Evolutionary conservation across 2,329 filamentous ascomycete genomes (phyloP), one percentile per base, ranked within the genome.

Genomic region (Aspergillus fumigatus): DNA sequence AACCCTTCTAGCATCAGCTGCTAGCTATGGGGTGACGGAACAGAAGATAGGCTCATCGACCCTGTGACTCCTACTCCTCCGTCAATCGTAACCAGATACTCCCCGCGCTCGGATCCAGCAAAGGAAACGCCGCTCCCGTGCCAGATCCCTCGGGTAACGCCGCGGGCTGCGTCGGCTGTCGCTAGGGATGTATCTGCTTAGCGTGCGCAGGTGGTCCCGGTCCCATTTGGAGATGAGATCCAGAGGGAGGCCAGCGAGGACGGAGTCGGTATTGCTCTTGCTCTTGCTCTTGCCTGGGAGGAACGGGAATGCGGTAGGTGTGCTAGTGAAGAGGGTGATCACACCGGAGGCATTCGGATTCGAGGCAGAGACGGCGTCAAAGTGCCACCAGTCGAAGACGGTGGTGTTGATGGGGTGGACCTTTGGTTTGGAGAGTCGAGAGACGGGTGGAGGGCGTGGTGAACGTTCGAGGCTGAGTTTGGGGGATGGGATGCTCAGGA

Each of bases 381-480:
- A 76, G 57, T 74, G 75, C 75, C 74, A 77, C 73, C 73, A 76
- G 61, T 73, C 70, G 48, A 70, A 74, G 19, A 66, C 66, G 26
- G 68, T 63, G 32, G 52, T 19, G 50, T 72, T 73, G 50, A 72
- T 60, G 10, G 41, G 48, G 35, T 56, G 50, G 7, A 72, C 27
- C 48, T 69, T 67, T 0, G 71, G 70, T 25, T 60, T 49, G 50
- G 71, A 67, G 58, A 9, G 52, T 59, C 6, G 62, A 59, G 5
- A 62, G 25, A 5, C 17, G 29, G 1, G 49, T 26, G 3, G 29
- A 32, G 1, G 54, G 38, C 4, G 50, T 51, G 26, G 26, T 8
- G 48, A 48, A 61, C 55, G 53, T 53, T 8, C 54, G 9, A n/a
- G 25, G 14, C 53, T 45, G 23, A 35, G 54, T 21, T 29, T 35